These are phyloP conservation scores for Seminavis robusta DNA, from an alignment of 108 stramenopile genomes.

Conservation along the genomic window DNA sequence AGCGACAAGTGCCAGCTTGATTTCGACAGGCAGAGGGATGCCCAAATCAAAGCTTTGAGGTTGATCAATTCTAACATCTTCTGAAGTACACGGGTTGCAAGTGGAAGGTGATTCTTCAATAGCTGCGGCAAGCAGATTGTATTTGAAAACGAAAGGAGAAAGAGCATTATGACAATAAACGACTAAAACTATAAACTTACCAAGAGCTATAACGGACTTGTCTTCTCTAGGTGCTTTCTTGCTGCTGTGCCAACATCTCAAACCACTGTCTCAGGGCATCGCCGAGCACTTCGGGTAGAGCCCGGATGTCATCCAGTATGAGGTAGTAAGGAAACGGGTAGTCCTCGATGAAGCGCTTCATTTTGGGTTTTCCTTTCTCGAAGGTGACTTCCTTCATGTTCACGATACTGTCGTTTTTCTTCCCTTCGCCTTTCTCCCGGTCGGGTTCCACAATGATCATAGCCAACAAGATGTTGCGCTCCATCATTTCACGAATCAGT, in stretches of 20 bases:
- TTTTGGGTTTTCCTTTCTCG: slow-evolving; percentile 86
- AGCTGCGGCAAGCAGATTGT: background rate
- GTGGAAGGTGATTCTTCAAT: background rate
- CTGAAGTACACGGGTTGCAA: background rate
- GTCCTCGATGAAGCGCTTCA: slow-evolving; percentile 94
- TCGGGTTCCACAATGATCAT: slow-evolving; percentile 95
- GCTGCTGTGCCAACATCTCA: slow-evolving; percentile 84
- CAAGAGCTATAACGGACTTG: background rate
- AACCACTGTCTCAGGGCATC: slow-evolving; percentile 98
- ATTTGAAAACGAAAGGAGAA: background rate
- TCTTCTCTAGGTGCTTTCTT: slow-evolving; percentile 8
- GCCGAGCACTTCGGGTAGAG: slow-evolving; percentile 93
- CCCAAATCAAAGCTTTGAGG: slow-evolving; percentile 15
- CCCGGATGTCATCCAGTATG: slow-evolving; percentile 80
- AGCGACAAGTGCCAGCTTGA: slow-evolving; percentile 24
- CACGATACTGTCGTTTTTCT: slow-evolving; percentile 87
- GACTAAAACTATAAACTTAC: background rate
- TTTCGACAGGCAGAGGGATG: slow-evolving; percentile 20
- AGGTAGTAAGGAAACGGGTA: slow-evolving; percentile 99
- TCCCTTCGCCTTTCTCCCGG: slow-evolving; percentile 31
- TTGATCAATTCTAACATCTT: no score
- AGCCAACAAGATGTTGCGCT: slow-evolving; percentile 88
- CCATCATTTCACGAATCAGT: slow-evolving; percentile 87
- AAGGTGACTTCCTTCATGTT: slow-evolving; percentile 93
- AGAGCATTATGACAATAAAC: background rate